Conservation (phyloP, 805 yeast genomes). For the Cyberlindnera galapagoensis region DNA sequence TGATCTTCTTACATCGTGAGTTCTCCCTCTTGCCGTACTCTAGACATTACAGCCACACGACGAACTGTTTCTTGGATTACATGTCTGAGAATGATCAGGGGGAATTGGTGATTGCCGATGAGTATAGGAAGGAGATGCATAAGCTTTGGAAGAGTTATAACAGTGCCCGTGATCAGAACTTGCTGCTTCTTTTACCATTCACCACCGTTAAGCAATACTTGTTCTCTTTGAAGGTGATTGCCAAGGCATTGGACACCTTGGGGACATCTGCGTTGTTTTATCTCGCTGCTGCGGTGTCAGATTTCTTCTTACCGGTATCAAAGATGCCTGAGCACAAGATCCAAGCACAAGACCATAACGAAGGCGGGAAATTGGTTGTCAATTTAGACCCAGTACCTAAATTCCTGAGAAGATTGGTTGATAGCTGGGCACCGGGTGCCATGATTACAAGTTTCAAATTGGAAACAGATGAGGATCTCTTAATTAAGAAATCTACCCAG, state of each 20-base stretch:
- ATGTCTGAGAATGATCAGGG: conserved; percentile 42
- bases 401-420: conserved; percentile 80
- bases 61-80: conserved; percentile 81
- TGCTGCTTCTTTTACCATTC: conserved; percentile 64
- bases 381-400: conserved; percentile 96
- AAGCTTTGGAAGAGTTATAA: conserved; percentile 50
- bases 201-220: conserved; percentile 93
- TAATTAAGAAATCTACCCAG: conserved; percentile 66
- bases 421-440: conserved; percentile 91
- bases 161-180: conserved; percentile 26
- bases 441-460: conserved; percentile 92
- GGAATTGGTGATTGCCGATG: conserved; percentile 55
- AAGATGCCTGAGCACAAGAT: conserved; percentile 91
- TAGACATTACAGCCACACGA: conserved; percentile 81
- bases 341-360: conserved; percentile 61
- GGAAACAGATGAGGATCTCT: conserved; percentile 73
- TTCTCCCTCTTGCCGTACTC: conserved; percentile 88
- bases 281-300: conserved; percentile 97
- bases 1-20: conserved; percentile 87
- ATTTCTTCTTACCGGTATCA: conserved; percentile 84
- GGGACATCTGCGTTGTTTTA: conserved; percentile 67
- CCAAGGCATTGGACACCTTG: conserved; percentile 48
- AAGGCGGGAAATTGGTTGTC: conserved; percentile 66
- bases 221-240: conserved; percentile 68
- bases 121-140: conserved; percentile 57